Conservation (phyloP, 768 basidiomycete species). For the Artomyces pyxidatus region DNA sequence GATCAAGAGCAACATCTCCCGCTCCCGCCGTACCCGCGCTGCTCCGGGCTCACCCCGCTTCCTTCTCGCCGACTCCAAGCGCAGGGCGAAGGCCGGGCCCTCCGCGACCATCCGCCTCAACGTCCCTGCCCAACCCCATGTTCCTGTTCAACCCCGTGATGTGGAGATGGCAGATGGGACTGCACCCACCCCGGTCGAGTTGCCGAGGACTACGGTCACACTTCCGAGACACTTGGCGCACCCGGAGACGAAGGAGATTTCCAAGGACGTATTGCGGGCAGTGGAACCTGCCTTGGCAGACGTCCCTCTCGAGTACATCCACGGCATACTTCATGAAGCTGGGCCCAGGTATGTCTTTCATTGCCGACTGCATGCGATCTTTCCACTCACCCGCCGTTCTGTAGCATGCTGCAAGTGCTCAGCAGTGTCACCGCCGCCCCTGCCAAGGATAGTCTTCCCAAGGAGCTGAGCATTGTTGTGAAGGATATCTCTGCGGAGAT, state of each 20-base stretch:
- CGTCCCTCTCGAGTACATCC: neutral
- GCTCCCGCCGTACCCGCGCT: neutral
- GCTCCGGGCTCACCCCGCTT: neutral
- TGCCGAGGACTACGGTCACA: neutral
- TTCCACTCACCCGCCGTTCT: neutral
- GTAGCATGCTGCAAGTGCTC: conserved; percentile 14
- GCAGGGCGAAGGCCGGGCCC: neutral
- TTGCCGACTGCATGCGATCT: too few relatives aligned
- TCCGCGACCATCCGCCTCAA: neutral
- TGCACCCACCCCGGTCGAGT: neutral
- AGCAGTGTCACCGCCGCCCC: conserved; percentile 6
- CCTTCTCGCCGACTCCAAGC: neutral
- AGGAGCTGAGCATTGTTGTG: conserved; percentile 7
- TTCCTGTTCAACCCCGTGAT: neutral
- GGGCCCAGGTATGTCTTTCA: conserved; percentile 1
- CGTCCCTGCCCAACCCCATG: neutral
- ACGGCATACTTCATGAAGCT: neutral
- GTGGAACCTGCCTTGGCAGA: neutral
- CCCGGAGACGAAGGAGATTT: neutral
- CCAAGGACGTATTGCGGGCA: neutral
- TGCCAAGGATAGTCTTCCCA: conserved; percentile 7
- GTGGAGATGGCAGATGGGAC: conserved; percentile 1
- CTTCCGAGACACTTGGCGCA: neutral
- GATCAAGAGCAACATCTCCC: neutral
- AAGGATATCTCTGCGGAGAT: neutral